Conservation (phyloP, 2,329 filamentous ascomycete species). For the Cercospora sesami region DNA sequence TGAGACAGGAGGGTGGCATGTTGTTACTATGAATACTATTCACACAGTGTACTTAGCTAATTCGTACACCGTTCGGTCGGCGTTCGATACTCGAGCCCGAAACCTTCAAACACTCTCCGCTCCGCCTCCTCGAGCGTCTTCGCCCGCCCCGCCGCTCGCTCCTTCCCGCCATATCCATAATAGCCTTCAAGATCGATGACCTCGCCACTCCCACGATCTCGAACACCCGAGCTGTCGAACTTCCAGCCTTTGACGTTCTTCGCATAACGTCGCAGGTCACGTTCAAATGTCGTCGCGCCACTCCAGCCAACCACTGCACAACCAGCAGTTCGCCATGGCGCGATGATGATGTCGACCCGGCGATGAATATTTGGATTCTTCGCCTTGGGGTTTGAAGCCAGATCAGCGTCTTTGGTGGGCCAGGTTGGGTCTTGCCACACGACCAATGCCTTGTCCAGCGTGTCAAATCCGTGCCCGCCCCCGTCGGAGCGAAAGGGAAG, state of each 20-base stretch:
- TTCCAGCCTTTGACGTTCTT: slow-evolving; percentile 72
- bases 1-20: slow-evolving; percentile 11
- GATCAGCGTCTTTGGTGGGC: slow-evolving; percentile 42
- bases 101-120: slow-evolving; percentile 72
- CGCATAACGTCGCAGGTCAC: slow-evolving; percentile 79
- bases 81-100: slow-evolving; percentile 59
- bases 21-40: background rate
- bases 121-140: slow-evolving; percentile 70
- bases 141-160: slow-evolving; percentile 39
- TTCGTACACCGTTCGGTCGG: slow-evolving; percentile 50
- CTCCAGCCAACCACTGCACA: slow-evolving; percentile 84
- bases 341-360: slow-evolving; percentile 87
- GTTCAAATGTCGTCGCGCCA: slow-evolving; percentile 83
- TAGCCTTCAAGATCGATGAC: slow-evolving; percentile 74
- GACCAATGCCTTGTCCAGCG: slow-evolving; percentile 85
- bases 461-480: slow-evolving; percentile 71
- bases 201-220: slow-evolving; percentile 66
- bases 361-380: slow-evolving; percentile 75
- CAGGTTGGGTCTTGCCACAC: slow-evolving; percentile 77
- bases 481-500: slow-evolving; percentile 52
- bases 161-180: slow-evolving; percentile 67
- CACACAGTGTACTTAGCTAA: slow-evolving; percentile 28
- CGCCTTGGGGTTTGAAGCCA: slow-evolving; percentile 39
- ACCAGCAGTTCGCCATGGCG: slow-evolving; percentile 83
- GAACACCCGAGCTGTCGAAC: slow-evolving; percentile 87